These are phyloP conservation scores for Phialophora verrucosa DNA, from an alignment of 2,329 filamentous ascomycete genomes.

Conservation along the genomic window DNA sequence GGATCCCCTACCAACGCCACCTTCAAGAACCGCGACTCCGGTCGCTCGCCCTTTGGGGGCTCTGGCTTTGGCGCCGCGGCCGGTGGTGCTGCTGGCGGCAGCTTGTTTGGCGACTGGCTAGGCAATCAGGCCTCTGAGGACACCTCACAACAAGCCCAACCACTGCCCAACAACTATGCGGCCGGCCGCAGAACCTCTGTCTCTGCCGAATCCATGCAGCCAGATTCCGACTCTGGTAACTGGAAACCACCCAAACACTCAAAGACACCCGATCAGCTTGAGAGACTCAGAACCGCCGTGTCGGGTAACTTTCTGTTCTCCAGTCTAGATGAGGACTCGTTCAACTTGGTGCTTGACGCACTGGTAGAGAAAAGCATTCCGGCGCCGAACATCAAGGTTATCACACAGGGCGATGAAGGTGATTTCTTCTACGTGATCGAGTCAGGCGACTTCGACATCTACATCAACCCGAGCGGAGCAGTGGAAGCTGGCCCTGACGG, in stretches of 20 bases:
- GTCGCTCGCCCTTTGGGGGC: constrained; percentile 52
- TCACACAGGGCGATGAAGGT: constrained; percentile 91
- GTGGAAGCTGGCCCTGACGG: constrained; percentile 81
- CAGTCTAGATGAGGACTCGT: constrained; percentile 93
- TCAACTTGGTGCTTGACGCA: constrained; percentile 82
- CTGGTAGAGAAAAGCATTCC: constrained; percentile 95
- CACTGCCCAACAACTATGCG: constrained; percentile 88
- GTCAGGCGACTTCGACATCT: constrained; percentile 85
- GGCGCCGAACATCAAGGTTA: constrained; percentile 87
- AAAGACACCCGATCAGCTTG: constrained; percentile 81
- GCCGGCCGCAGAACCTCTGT: constrained; percentile 85
- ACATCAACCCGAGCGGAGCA: constrained; percentile 78
- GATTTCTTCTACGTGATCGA: constrained; percentile 99
- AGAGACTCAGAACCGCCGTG: constrained; percentile 79
- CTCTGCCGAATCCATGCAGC: constrained; percentile 94
- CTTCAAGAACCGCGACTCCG: constrained; percentile 55
- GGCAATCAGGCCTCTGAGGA: constrained; percentile 32
- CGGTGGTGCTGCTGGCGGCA: constrained; percentile 39
- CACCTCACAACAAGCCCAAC: constrained; percentile 57
- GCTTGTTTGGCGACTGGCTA: constrained; percentile 39
- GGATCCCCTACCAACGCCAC: constrained; percentile 73
- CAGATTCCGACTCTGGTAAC: constrained; percentile 81
- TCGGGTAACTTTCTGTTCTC: constrained; percentile 91
- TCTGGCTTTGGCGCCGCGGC: constrained; percentile 62
- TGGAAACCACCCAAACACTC: constrained; percentile 86